Evolutionary conservation across 2,329 filamentous ascomycete species (phyloP).

Genomic region (Hypocreales sp.): DNA sequence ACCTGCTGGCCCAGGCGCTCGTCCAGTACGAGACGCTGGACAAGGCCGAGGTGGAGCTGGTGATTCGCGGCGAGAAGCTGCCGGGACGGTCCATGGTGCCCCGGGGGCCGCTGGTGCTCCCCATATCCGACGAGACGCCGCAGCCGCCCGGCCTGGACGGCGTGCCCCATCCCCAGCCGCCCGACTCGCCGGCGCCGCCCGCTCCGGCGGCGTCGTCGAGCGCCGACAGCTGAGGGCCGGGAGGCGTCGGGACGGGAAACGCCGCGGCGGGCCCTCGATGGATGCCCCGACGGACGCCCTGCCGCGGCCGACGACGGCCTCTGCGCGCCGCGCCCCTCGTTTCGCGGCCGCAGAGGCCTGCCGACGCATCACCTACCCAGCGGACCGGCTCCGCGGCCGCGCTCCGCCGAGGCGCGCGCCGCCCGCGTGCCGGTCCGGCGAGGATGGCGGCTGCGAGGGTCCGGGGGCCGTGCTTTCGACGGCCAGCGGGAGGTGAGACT

Average conservation of each 20-base stretch:
- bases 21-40: conserved; percentile 90
- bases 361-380: too few species aligned
- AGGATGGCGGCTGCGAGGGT: too few species aligned
- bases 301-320: too few species aligned
- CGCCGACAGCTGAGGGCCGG: conserved; percentile 9
- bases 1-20: conserved; percentile 74
- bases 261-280: too few species aligned
- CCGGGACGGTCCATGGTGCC: conserved; percentile 48
- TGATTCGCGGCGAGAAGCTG: conserved; percentile 75
- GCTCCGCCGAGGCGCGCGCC: too few species aligned
- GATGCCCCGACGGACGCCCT: too few species aligned
- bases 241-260: background rate
- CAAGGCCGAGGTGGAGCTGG: conserved; percentile 77
- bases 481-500: too few species aligned
- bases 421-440: too few species aligned
- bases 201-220: conserved; percentile 13
- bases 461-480: too few species aligned
- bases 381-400: too few species aligned
- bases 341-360: too few species aligned
- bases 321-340: too few species aligned
- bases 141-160: conserved; percentile 19
- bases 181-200: conserved; percentile 16
- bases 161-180: conserved; percentile 16
- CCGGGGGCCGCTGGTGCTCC: conserved; percentile 22
- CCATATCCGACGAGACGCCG: conserved; percentile 18